Evolutionary conservation across 176 grass and related monocot species (phyloP).

Genomic region (Avena sativa): DNA sequence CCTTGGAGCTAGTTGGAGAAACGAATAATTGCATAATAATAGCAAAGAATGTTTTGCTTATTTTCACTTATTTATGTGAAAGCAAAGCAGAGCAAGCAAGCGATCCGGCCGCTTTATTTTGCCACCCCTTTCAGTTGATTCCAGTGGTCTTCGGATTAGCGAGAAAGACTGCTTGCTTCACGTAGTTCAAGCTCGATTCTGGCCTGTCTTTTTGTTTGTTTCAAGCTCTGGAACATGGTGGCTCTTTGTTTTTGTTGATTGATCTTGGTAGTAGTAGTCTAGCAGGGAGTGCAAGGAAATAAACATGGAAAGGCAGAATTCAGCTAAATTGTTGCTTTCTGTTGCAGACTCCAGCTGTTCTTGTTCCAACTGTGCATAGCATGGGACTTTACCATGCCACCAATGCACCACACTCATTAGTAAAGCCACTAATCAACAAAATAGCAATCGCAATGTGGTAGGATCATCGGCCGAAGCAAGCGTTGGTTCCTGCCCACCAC

Average conservation of each 20-base stretch:
- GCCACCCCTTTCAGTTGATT: slow-evolving; percentile 30
- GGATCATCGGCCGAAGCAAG: not conserved
- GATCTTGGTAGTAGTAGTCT: slow-evolving; percentile 11
- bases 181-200: slow-evolving; percentile 18
- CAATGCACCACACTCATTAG: slow-evolving; percentile 23
- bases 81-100: slow-evolving; percentile 43
- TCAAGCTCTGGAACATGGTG: slow-evolving; percentile 31
- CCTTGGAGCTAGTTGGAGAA: too few species aligned
- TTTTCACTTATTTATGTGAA: slow-evolving; percentile 14
- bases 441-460: slow-evolving; percentile 23
- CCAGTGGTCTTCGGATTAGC: slow-evolving; percentile 27
- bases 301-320: not conserved
- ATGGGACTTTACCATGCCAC: slow-evolving; percentile 10
- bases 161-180: not conserved
- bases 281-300: not conserved
- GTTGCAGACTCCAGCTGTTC: slow-evolving; percentile 52
- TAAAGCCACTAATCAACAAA: slow-evolving; percentile 30
- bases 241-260: not conserved
- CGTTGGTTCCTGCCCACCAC: slow-evolving; percentile 1
- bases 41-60: too few species aligned
- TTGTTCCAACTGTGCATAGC: slow-evolving; percentile 52
- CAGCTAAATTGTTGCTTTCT: slow-evolving; percentile 50
- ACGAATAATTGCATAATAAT: too few species aligned
- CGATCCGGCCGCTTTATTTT: slow-evolving; percentile 28
- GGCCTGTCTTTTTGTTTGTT: slow-evolving; percentile 51